Percentiles rank a stretch among this genome's conserved stretches.
Conservation (phyloP, 176 grass and related monocot species). For the Ampelocalamus luodianensis region DNA sequence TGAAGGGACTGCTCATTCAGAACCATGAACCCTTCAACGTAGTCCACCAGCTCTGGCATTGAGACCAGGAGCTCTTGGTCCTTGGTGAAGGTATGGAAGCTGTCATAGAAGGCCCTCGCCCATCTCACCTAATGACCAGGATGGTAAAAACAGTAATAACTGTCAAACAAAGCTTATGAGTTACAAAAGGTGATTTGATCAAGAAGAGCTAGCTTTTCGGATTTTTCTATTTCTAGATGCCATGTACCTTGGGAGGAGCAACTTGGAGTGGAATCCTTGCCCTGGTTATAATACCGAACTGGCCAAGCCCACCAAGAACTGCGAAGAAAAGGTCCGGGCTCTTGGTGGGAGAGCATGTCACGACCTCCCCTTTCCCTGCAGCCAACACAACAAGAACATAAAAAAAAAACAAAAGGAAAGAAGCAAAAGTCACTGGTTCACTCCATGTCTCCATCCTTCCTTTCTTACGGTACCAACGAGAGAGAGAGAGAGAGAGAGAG, state of each 20-base stretch:
- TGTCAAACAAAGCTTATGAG: background rate
- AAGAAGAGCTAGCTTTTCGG: conserved; percentile 17
- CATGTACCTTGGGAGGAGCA: conserved; percentile 69
- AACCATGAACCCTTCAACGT: conserved; percentile 84
- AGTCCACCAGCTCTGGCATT: conserved; percentile 73
- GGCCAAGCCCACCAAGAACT: conserved; percentile 83
- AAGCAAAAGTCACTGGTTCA: background rate
- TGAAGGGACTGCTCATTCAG: conserved; percentile 61
- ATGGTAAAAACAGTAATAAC: conserved; percentile 26
- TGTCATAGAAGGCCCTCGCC: conserved; percentile 83
- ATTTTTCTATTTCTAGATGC: conserved; percentile 4
- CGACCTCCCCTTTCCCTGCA: conserved; percentile 75
- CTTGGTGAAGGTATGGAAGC: conserved; percentile 66
- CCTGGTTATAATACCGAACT: conserved; percentile 93
- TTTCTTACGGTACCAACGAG: background rate
- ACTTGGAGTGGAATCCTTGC: conserved; percentile 79
- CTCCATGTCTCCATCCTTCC: background rate
- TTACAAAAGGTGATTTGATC: background rate
- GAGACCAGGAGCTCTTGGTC: conserved; percentile 76
- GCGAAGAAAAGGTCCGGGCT: conserved; percentile 78
- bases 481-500: too few species aligned
- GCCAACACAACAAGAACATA: conserved; percentile 11
- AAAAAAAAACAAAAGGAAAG: conserved; percentile 1
- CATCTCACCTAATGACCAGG: conserved; percentile 73
- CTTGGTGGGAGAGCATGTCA: conserved; percentile 81